Evolutionary conservation across 108 stramenopile species (phyloP), one percentile per base, ranked within the genome.

Genomic region (Aureococcus anophagefferens): DNA sequence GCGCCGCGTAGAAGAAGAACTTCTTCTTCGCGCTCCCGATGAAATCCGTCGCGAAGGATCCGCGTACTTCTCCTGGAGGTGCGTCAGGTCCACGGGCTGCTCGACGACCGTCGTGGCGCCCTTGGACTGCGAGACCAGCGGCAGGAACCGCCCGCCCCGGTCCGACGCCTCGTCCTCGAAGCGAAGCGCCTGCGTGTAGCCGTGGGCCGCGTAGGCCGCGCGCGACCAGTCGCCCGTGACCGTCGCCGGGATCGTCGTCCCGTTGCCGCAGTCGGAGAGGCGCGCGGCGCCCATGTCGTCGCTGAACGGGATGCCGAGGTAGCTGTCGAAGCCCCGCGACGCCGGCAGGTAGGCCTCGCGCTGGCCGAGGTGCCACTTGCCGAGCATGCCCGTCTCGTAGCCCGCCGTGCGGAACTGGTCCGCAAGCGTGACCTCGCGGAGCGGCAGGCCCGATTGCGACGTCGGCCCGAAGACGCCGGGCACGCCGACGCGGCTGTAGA

Each of bases 291-390:
- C 37, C 37, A 40, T 40, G 67, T 40, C 44, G 34, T 35, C 35
- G 36, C 35, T 36, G n/a, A 35, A 88, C 21, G 87, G 87, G 64
- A 90, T 84, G 31, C 90, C 90, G 59, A 88, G 77, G 87, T 84
- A 91, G 35, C 76, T 70, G 67, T 91, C 90, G 75, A 91, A 91
- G n/a, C n/a, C n/a, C n/a, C n/a, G n/a, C n/a, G n/a, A n/a, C n/a
- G n/a, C n/a, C n/a, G n/a, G n/a, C n/a, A n/a, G n/a, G n/a, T n/a
- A n/a, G n/a, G n/a, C n/a, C n/a, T n/a, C n/a, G n/a, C n/a, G n/a
- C n/a, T n/a, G n/a, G n/a, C n/a, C n/a, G n/a, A n/a, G n/a, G n/a
- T n/a, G n/a, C n/a, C n/a, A n/a, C n/a, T n/a, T n/a, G n/a, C n/a
- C n/a, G 46, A 89, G 79, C 67, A 88, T 86, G 33, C 77, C 80